Evolutionary conservation across 192 early-diverging fungal species (phyloP).

Genomic region (Coemansia sp.): DNA sequence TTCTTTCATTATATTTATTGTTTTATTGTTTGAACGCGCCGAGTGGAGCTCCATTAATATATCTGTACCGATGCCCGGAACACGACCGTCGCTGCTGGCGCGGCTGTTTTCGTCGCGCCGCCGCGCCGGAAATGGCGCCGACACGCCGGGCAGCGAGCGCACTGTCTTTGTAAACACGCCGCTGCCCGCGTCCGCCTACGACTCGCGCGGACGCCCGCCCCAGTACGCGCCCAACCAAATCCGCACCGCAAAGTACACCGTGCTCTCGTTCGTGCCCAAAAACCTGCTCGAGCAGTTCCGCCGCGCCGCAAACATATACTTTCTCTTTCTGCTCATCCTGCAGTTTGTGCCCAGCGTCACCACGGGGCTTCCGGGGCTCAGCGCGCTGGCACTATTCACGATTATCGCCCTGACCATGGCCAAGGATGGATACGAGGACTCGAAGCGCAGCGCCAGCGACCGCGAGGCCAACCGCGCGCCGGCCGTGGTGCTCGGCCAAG

Average conservation of each 20-base stretch:
- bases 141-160: slow-evolving; percentile 23
- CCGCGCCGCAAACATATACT: slow-evolving; percentile 93
- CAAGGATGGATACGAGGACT: slow-evolving; percentile 95
- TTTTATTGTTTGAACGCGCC: neutral
- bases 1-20: neutral
- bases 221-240: slow-evolving; percentile 71
- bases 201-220: slow-evolving; percentile 45
- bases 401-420: slow-evolving; percentile 76
- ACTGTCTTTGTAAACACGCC: slow-evolving; percentile 67
- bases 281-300: slow-evolving; percentile 98
- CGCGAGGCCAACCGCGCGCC: slow-evolving; percentile 74
- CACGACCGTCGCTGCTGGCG: slow-evolving; percentile 2
- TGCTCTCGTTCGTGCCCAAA: slow-evolving; percentile 88
- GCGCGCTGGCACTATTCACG: slow-evolving; percentile 77
- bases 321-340: slow-evolving; percentile 83
- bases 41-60: neutral
- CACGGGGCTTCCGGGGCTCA: slow-evolving; percentile 66
- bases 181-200: slow-evolving; percentile 52
- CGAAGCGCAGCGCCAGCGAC: slow-evolving; percentile 80
- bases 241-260: slow-evolving; percentile 88
- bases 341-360: slow-evolving; percentile 73
- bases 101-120: slow-evolving; percentile 23
- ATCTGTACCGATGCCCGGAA: neutral
- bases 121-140: slow-evolving; percentile 4
- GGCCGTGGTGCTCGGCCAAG: slow-evolving; percentile 44